Base-by-base conservation (phyloP, 805 yeast genomes). In the Candida coquimbonensis region DNA sequence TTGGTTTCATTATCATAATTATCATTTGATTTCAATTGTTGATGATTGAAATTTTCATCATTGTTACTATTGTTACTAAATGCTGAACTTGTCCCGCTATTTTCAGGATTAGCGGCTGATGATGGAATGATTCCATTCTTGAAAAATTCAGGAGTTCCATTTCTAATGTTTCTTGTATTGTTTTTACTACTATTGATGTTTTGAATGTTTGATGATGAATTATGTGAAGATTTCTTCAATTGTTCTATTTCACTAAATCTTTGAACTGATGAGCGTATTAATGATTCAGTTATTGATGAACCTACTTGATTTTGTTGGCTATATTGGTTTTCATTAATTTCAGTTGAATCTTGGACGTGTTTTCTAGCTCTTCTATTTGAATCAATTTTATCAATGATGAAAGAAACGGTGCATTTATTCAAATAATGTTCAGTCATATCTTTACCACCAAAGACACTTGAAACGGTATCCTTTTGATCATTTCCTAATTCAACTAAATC, bases 401-500 rank as follows among this genome's bases (percentile, higher is more conserved):
- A 57, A 5, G 55, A 49, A 16, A 60, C 63, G 1, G 60, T 55
- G 31, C 61, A 57, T 47, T 60, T 56, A 24, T 52, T 52, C 53
- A 61, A 44, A 48, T 61, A 61, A 25, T 47, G 53, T 43, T 61
- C 65, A 24, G 63, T 61, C 54, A 55, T 53, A 34, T 50, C 57
- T 34, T 53, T 47, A 31, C 65, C 65, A 40, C 65, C 65, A 54
- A 61, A 61, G 16, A 61, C 62, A 35, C 55, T 59, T 4, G 61
- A 59, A n/a, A 61, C 61, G 38, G 53, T 56, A 40, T 58, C 61
- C 48, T 54, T 58, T 41, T 57, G 61, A 38, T 55, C 60, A 43
- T 56, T 57, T 38, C 51, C 60, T 26, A 56, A 21, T 27, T 56
- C 59, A n/a, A 56, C 49, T 27, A 56, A 26, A n/a, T 51, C 54